Conservation (phyloP, 2,329 filamentous ascomycete genomes). For the Elsinoe batatas region DNA sequence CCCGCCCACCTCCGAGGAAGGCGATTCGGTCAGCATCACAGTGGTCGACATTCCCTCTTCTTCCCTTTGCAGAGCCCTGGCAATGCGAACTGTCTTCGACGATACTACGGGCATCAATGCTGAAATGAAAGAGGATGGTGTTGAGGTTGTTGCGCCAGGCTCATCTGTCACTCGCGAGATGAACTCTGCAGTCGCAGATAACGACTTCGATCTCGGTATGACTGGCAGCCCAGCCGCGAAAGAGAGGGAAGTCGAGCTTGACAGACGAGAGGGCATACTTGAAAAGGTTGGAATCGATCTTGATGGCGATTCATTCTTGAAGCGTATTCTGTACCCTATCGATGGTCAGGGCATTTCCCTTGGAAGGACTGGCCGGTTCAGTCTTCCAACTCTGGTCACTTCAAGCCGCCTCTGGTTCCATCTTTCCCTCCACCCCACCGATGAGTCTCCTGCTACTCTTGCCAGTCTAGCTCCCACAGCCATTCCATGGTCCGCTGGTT, state of each 20-base stretch:
- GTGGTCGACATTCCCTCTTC: conserved; percentile 77
- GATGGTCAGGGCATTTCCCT: conserved; percentile 69
- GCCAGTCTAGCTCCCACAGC: conserved; percentile 61
- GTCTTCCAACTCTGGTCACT: conserved; percentile 61
- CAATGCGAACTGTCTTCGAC: conserved; percentile 84
- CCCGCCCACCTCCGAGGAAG: conserved; percentile 60
- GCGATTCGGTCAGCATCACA: conserved; percentile 80
- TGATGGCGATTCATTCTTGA: conserved; percentile 73
- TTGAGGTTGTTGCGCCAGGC: conserved; percentile 63
- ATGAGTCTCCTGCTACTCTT: conserved; percentile 67
- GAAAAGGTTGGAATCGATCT: conserved; percentile 79
- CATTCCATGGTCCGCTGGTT: conserved; percentile 87
- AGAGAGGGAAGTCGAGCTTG: conserved; percentile 67
- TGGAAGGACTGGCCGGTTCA: conserved; percentile 67
- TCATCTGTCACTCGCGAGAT: conserved; percentile 80
- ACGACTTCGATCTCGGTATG: conserved; percentile 69
- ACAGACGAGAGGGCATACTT: conserved; percentile 71
- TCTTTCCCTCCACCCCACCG: conserved; percentile 80
- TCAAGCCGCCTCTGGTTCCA: conserved; percentile 95
- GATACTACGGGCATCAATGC: conserved; percentile 86
- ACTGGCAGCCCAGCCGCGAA: conserved; percentile 55
- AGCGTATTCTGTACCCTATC: conserved; percentile 69
- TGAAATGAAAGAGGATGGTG: conserved; percentile 93
- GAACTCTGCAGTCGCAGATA: conserved; percentile 67
- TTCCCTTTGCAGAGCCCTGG: conserved; percentile 73